Conservation (phyloP, 805 yeast species). For the Soucietia sequanensis region DNA sequence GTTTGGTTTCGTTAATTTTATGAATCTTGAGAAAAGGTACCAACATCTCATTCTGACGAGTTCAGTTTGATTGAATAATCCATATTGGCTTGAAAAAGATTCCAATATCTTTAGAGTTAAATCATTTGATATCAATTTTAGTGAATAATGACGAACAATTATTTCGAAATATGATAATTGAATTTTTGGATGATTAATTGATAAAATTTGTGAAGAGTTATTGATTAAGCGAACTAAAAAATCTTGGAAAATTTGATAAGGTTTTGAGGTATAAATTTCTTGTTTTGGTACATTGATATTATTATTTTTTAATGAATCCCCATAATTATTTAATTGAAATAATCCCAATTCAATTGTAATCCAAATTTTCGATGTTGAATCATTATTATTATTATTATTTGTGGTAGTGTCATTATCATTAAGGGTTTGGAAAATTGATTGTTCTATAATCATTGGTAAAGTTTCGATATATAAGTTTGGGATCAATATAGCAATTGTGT, state of each 20-base stretch:
- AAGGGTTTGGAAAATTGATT: constrained; percentile 32
- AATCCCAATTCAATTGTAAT: constrained; percentile 82
- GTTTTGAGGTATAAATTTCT: constrained; percentile 64
- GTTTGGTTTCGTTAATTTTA: constrained; percentile 68
- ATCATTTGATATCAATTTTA: constrained; percentile 46
- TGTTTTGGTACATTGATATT: constrained; percentile 67
- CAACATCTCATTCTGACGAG: constrained; percentile 84
- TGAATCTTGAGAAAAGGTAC: constrained; percentile 83
- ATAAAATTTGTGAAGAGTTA: constrained; percentile 38
- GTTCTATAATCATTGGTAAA: constrained; percentile 58
- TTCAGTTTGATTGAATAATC: constrained; percentile 71
- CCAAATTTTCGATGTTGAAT: too few relatives aligned
- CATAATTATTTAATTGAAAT: constrained; percentile 72
- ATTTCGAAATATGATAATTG: constrained; percentile 83
- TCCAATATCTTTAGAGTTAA: constrained; percentile 58
- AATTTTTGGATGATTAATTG: constrained; percentile 72
- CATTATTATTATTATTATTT: constrained; percentile 13
- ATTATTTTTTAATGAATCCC: constrained; percentile 78
- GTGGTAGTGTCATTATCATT: constrained; percentile 5
- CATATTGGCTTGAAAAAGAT: constrained; percentile 76
- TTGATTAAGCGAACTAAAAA: constrained; percentile 57
- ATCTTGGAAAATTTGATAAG: constrained; percentile 59
- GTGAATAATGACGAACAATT: constrained; percentile 66
- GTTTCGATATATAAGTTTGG: constrained; percentile 62
- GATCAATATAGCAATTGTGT: constrained; percentile 60